Percentiles rank a stretch among this genome's conserved stretches.
Evolutionary conservation across 2,329 filamentous ascomycete genomes (phyloP).

Genomic region (Ophiostoma perfectum): DNA sequence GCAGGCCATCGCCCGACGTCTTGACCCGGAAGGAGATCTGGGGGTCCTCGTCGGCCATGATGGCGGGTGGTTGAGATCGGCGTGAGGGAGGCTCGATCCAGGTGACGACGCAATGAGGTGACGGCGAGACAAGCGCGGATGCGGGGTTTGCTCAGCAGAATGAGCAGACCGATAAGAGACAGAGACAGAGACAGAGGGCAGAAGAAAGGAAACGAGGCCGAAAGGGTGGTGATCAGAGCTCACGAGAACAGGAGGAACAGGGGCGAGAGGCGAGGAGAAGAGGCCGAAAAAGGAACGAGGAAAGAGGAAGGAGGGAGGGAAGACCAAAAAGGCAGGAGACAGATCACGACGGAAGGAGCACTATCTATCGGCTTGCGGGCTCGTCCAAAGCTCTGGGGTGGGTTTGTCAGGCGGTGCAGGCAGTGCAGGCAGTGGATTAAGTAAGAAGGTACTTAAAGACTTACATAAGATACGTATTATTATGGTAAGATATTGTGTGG

Average conservation of each 20-base stretch:
- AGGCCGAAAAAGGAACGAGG: not conserved
- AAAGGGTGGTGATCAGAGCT: not conserved
- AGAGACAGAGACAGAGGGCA: not conserved
- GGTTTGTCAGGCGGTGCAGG: not conserved
- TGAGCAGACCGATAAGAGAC: conserved; percentile 3
- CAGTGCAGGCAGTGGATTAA: not conserved
- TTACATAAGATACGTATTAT: too few relatives aligned
- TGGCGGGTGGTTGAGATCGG: not conserved
- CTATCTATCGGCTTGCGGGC: not conserved
- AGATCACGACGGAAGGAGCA: conserved; percentile 7
- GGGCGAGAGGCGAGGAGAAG: not conserved
- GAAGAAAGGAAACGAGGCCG: not conserved
- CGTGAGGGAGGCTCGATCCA: not conserved
- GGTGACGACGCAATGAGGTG: too few relatives aligned
- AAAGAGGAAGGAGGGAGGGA: not conserved
- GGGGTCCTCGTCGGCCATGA: conserved; percentile 67
- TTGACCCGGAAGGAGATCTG: conserved; percentile 96
- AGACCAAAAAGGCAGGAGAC: conserved; percentile 3
- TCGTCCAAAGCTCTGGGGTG: conserved; percentile 1
- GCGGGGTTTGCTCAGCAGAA: not conserved
- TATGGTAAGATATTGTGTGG: not conserved
- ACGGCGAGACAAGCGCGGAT: not conserved
- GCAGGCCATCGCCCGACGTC: conserved; percentile 75
- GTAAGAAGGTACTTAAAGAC: not conserved
- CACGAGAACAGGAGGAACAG: not conserved